Conservation (phyloP, 2,329 filamentous ascomycete genomes). For the Hypoxylon sp. region DNA sequence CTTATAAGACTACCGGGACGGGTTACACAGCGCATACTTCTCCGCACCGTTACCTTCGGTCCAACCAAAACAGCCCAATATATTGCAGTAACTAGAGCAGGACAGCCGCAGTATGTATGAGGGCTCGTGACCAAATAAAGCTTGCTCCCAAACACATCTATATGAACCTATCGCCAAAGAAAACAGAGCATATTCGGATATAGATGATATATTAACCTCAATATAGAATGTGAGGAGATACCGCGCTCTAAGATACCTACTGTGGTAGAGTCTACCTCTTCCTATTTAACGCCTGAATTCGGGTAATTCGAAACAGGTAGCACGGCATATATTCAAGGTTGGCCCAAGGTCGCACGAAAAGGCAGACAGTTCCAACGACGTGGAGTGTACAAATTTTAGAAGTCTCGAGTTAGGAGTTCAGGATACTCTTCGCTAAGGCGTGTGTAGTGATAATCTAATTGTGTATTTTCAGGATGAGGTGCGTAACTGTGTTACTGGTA, state of each 20-base stretch:
- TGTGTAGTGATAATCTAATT: constrained; percentile 5
- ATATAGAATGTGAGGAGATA: background rate
- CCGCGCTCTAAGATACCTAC: background rate
- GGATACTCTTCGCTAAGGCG: background rate
- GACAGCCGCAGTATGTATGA: too few species aligned
- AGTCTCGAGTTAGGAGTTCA: background rate
- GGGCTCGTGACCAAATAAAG: background rate
- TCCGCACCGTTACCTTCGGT: background rate
- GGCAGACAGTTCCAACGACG: background rate
- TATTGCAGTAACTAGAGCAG: background rate
- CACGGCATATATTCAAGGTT: constrained; percentile 6
- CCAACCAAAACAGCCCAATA: background rate
- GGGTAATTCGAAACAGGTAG: constrained; percentile 2
- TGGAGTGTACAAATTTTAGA: constrained; percentile 3
- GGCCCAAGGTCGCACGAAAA: background rate
- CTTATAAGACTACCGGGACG: background rate
- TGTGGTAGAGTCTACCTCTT: background rate
- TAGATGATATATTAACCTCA: background rate
- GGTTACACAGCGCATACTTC: background rate
- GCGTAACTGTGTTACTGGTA: background rate
- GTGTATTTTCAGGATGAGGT: background rate
- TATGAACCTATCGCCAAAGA: background rate
- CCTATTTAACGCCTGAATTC: constrained; percentile 1
- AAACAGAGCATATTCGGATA: background rate
- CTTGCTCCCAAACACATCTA: background rate